phyloP scores from a whole-genome alignment of 345 rosid genomes.

The Arabis alpina region DNA sequence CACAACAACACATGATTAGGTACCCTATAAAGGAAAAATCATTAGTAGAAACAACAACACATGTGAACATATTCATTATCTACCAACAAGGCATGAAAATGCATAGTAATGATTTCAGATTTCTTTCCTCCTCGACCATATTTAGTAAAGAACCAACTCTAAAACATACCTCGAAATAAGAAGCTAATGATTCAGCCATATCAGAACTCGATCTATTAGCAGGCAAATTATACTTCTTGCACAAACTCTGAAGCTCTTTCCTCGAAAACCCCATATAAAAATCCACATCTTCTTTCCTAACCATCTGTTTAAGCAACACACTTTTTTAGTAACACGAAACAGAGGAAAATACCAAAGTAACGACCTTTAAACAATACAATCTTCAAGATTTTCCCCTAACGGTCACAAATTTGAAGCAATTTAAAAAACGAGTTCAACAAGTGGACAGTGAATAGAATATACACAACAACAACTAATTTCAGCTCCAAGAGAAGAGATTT shows the following conservation, averaged over 20 bases:
- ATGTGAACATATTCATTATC: conserved; percentile 22
- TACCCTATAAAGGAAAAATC: conserved; percentile 3
- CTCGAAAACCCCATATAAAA: conserved; percentile 55
- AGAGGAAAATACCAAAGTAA: conserved; percentile 8
- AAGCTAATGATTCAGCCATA: conserved; percentile 63
- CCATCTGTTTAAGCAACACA: conserved; percentile 48
- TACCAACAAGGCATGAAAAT: conserved; percentile 21
- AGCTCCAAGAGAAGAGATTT: conserved; percentile 15
- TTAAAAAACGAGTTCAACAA: conserved; percentile 7
- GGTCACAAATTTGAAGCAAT: conserved; percentile 40
- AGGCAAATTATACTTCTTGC: conserved; percentile 73
- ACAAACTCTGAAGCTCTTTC: conserved; percentile 76
- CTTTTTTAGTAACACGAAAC: neutral
- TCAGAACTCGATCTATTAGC: conserved; percentile 68
- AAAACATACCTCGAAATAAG: conserved; percentile 50
- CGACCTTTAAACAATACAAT: conserved; percentile 12
- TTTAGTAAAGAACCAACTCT: neutral
- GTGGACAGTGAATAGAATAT: conserved; percentile 11
- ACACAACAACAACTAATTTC: conserved; percentile 1
- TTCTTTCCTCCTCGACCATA: neutral
- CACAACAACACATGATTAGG: conserved; percentile 27
- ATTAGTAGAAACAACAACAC: conserved; percentile 24
- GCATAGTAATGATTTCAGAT: conserved; percentile 23
- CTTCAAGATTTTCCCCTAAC: conserved; percentile 22
- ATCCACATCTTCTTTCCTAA: conserved; percentile 50